Evolutionary conservation across 2,329 filamentous ascomycete species (phyloP).

Genomic region (Trichoderma semiorbis): DNA sequence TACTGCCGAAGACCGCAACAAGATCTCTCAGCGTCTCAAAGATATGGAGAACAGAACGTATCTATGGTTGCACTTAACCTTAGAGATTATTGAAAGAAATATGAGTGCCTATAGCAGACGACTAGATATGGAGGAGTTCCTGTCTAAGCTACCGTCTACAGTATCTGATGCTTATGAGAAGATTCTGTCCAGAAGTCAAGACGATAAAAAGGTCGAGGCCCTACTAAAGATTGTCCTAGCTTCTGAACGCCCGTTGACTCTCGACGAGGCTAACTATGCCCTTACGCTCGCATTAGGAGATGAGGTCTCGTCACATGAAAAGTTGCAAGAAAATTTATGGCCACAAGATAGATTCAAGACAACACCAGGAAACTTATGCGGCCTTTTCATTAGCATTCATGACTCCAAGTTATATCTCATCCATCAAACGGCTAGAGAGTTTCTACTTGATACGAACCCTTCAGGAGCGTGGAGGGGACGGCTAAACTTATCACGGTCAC

Average conservation of each 20-base stretch:
- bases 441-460: conserved; percentile 9
- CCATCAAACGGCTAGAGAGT: conserved; percentile 13
- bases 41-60: conserved; percentile 35
- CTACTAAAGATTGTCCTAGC: conserved; percentile 6
- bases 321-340: not conserved
- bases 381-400: conserved; percentile 8
- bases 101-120: conserved; percentile 17
- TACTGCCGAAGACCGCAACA: conserved; percentile 14
- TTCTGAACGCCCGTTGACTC: conserved; percentile 3
- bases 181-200: conserved; percentile 22
- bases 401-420: conserved; percentile 9
- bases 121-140: conserved; percentile 15
- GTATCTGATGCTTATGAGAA: conserved; percentile 28
- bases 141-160: conserved; percentile 21
- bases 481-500: not conserved
- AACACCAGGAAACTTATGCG: not conserved
- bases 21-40: conserved; percentile 28
- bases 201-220: not conserved
- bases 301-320: not conserved
- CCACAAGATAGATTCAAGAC: not conserved
- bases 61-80: conserved; percentile 37
- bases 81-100: conserved; percentile 30
- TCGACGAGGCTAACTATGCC: conserved; percentile 9
- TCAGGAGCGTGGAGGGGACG: not conserved
- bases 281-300: not conserved